Base-by-base conservation (phyloP, 495 filamentous ascomycete species). In the Penicillium crystallinum region DNA sequence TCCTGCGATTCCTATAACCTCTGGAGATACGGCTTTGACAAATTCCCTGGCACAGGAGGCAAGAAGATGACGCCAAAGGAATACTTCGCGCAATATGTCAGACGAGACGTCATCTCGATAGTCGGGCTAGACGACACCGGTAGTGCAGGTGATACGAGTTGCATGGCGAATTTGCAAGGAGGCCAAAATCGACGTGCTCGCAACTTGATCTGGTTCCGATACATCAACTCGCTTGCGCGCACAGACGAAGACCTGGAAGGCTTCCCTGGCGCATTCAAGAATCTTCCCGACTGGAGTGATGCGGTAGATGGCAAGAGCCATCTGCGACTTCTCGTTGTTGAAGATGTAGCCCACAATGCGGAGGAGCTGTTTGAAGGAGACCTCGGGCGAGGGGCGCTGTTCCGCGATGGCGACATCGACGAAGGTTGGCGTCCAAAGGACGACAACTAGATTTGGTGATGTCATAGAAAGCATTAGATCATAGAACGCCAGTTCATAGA, bases 191-290 rank as follows among this genome's bases (percentile, higher is more conserved):
- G 54, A 10, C 54, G 54, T 44, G 19, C 48, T 29, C 43, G 54
- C 27, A 57, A 57, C 42, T 44, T 57, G 54, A 48, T 52, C 39
- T 57, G 54, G 54, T 57, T 31, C 37, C 54, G 49, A 11, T 57
- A 57, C 35, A 52, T 57, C 54, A 57, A 57, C 41, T 36, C 41
- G 35, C 54, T 57, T 14, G 54, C 48, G 43, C 41, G 49, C 27
- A 57, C 54, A n/a, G 36, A 57, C 29, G 54, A 57, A 44, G 49
- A 57, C 36, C 42, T 57, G 18, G 43, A 48, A 2, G 54, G 49
- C 8, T 57, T 57, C 29, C 54, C 54, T 48, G 49, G 48, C 31
- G 42, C 41, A 30, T 57, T 52, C 22, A 34, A 52, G 7, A 22
- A 52, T 49, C 36, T 57, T 29, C 54, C 54, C 11, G 48, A 57